These are phyloP conservation scores for Aspergillus sp. DNA, from an alignment of 2,329 filamentous ascomycete genomes.

Conservation along the genomic window DNA sequence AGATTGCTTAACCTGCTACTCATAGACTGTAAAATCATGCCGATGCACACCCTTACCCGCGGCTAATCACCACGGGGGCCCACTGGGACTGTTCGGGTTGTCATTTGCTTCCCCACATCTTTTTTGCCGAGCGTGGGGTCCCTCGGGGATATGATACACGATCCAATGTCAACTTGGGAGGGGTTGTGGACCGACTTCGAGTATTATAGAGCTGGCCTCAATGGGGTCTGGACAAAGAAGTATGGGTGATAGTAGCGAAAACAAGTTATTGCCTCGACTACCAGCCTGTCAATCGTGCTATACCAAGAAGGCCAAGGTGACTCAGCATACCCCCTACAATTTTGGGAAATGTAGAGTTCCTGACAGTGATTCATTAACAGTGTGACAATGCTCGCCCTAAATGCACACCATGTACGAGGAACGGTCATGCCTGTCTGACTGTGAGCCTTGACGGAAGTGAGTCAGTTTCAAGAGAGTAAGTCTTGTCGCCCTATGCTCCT, in stretches of 20 bases:
- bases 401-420: slow-evolving; percentile 25
- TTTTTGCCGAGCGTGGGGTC: too few relatives aligned
- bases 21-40: too few relatives aligned
- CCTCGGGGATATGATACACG: too few relatives aligned
- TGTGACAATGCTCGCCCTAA: slow-evolving; percentile 31
- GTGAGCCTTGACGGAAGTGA: slow-evolving; percentile 20
- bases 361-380: slow-evolving; percentile 1
- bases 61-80: too few relatives aligned
- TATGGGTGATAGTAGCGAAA: background rate
- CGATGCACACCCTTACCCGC: too few relatives aligned
- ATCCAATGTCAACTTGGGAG: background rate
- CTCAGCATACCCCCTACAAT: background rate
- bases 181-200: background rate
- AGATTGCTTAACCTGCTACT: too few relatives aligned
- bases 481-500: background rate
- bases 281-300: slow-evolving; percentile 22
- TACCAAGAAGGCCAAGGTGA: slow-evolving; percentile 20
- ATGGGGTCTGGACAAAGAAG: background rate
- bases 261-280: slow-evolving; percentile 5
- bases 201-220: too few relatives aligned
- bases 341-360: too few relatives aligned
- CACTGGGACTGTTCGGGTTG: too few relatives aligned
- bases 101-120: too few relatives aligned
- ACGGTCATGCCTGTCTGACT: slow-evolving; percentile 25
- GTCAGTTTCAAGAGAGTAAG: slow-evolving; percentile 22